Percentiles rank a stretch among this genome's conserved stretches.
Evolutionary conservation across 2,329 filamentous ascomycete species (phyloP).

Genomic region (Colletotrichum liriopes): DNA sequence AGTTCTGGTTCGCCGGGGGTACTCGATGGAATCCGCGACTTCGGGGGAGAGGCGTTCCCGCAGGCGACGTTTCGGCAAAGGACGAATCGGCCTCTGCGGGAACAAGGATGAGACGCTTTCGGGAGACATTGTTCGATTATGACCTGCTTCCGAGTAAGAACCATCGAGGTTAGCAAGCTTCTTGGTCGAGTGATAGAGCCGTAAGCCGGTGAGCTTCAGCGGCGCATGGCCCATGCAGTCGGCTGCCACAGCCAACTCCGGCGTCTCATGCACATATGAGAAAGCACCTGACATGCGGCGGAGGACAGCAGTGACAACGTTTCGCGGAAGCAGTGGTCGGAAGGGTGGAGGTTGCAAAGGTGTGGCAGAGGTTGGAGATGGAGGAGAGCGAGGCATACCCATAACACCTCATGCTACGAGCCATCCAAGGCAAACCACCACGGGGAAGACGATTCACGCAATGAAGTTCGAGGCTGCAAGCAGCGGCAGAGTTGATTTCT

Average conservation of each 20-base stretch:
- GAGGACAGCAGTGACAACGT: neutral
- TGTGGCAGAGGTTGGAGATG: constrained; percentile 50
- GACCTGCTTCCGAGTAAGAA: constrained; percentile 54
- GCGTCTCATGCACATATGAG: constrained; percentile 3
- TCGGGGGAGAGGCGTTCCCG: constrained; percentile 90
- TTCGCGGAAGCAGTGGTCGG: constrained; percentile 19
- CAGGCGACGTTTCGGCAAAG: constrained; percentile 89
- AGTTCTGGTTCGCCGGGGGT: constrained; percentile 80
- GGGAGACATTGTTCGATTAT: constrained; percentile 72
- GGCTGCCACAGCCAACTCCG: constrained; percentile 29
- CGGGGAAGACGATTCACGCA: constrained; percentile 29
- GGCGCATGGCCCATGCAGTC: constrained; percentile 22
- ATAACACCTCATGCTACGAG: constrained; percentile 56
- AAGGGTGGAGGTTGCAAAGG: constrained; percentile 42
- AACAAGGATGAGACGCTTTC: constrained; percentile 87
- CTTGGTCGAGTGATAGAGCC: constrained; percentile 17
- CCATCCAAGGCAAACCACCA: constrained; percentile 32
- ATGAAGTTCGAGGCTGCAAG: constrained; percentile 11
- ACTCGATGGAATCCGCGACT: constrained; percentile 85
- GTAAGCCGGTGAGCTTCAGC: constrained; percentile 13
- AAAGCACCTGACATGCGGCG: constrained; percentile 9
- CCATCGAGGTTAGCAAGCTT: constrained; percentile 25
- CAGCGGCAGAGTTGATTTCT: constrained; percentile 4
- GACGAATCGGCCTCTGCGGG: constrained; percentile 92
- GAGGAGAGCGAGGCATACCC: constrained; percentile 56